phyloP scores from a whole-genome alignment of 208 protist genomes.

The Angomonas deanei region DNA sequence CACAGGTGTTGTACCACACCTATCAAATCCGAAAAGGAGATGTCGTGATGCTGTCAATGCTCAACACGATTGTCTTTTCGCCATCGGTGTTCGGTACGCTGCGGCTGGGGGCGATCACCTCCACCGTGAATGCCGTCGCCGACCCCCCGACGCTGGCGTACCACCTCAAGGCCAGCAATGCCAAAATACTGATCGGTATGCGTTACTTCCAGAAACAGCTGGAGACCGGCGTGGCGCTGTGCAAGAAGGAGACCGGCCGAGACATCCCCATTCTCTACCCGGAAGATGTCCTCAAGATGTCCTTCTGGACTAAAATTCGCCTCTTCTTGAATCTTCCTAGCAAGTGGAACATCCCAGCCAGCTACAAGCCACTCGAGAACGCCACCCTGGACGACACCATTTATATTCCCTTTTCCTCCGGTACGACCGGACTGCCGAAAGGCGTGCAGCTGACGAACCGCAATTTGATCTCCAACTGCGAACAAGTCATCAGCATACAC shows the following conservation, averaged over 20 bases:
- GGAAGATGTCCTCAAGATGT: neutral
- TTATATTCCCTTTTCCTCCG: conserved; percentile 21
- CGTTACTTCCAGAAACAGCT: conserved; percentile 6
- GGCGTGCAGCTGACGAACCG: conserved; percentile 39
- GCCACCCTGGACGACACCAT: conserved; percentile 12
- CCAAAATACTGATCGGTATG: conserved; percentile 21
- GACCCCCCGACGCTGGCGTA: conserved; percentile 12
- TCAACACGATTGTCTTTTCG: conserved; percentile 13
- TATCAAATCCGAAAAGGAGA: conserved; percentile 3
- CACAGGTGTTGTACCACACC: conserved; percentile 31
- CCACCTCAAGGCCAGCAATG: conserved; percentile 13
- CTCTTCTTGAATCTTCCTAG: neutral
- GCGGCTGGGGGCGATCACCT: conserved; percentile 24
- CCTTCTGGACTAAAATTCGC: neutral
- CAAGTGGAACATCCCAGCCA: neutral
- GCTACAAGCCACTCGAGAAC: conserved; percentile 4
- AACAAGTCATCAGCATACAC: neutral
- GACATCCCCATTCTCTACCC: neutral
- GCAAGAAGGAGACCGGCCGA: neutral
- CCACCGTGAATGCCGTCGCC: conserved; percentile 22
- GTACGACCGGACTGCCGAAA: conserved; percentile 40
- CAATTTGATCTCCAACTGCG: conserved; percentile 15
- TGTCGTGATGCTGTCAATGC: neutral
- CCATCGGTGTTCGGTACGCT: conserved; percentile 17
- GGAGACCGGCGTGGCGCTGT: neutral